A percentile compares a stretch with the other conserved stretches of the same genome.
Conservation (phyloP, 116 monocot species). For the Iris pallida region DNA sequence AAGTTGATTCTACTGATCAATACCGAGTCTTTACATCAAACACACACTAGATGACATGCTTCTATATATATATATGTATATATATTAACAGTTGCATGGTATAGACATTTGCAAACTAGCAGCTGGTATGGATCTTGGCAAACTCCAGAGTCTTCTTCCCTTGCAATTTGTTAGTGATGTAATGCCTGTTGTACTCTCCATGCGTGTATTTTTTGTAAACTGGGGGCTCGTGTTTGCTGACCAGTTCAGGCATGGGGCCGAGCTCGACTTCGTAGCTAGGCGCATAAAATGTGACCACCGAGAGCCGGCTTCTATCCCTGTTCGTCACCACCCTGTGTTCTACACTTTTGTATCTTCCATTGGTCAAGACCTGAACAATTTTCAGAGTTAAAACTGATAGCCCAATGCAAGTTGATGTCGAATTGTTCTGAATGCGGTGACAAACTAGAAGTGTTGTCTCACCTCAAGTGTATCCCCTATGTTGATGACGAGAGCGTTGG, state of each 20-base stretch:
- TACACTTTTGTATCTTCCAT: slow-evolving; percentile 57
- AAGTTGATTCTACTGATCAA: too few relatives aligned
- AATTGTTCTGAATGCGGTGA: too few relatives aligned
- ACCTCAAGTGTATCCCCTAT: slow-evolving; percentile 56
- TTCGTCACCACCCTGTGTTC: slow-evolving; percentile 49
- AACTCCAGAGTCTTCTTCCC: slow-evolving; percentile 57
- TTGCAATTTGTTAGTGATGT: slow-evolving; percentile 44
- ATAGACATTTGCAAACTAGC: not conserved
- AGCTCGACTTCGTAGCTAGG: slow-evolving; percentile 45
- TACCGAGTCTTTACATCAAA: too few relatives aligned
- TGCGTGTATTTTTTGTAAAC: slow-evolving; percentile 50
- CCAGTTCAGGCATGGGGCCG: slow-evolving; percentile 40
- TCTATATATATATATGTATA: too few relatives aligned
- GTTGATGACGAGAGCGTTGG: slow-evolving; percentile 30
- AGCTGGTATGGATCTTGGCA: slow-evolving; percentile 35
- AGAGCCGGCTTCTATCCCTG: slow-evolving; percentile 27
- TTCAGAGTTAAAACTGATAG: not conserved
- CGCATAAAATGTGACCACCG: slow-evolving; percentile 58
- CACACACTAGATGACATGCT: too few relatives aligned
- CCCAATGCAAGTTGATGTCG: not conserved
- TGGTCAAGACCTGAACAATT: slow-evolving; percentile 35
- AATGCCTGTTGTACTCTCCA: slow-evolving; percentile 63
- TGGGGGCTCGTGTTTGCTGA: slow-evolving; percentile 14
- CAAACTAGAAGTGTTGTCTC: too few relatives aligned
- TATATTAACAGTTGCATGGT: too few relatives aligned